Evolutionary conservation across 1,284 basidiomycete species (phyloP), one percentile per base, ranked within the genome.

Genomic region (Irpex lacteus): DNA sequence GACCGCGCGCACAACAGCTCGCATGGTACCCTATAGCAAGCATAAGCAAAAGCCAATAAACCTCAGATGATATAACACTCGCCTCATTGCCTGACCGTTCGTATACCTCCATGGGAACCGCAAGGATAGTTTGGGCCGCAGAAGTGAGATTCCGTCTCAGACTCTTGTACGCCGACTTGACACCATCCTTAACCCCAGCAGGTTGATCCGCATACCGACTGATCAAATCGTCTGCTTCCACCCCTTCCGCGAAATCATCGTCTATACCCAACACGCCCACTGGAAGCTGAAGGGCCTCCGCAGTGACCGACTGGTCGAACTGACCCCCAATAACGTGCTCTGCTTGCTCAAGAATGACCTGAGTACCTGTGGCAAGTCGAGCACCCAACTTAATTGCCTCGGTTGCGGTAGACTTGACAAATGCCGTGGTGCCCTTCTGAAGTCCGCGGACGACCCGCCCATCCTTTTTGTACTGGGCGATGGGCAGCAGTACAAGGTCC

Each of bases 31-130:
- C 94, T 97, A 34, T 19, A 71, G 0, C 34, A 40, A 53, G 7
- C 5, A 49, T 61, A 11, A 59, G 21, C 4, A 44, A 18, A 4
- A 54, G 53, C 40, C 37, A 5, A n/a, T 61, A 19, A n/a, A 21
- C 19, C 52, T 47, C 56, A 59, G 53, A 47, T 9, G 47, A 52
- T 49, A 6, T 21, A 50, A 63, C 55, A 78, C 84, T 74, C 70
- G 92, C 95, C 83, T 96, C 92, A 61, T 89, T 91, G 15, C 92
- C 92, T 11, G 92, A 91, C 65, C 91, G 83, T 76, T 99, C 97
- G 71, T 98, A 98, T 15, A 98, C 95, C 75, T 99, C 98, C 96
- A 99, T 98, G 0, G 97, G 97, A 0, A 99, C 95, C 0, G 98
- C 97, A 36, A 99, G 84, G 68, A 99, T 99, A 0, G 98, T 99